phyloP scores from a whole-genome alignment of 371 early-diverging fungal species.

The Circinella minor region DNA sequence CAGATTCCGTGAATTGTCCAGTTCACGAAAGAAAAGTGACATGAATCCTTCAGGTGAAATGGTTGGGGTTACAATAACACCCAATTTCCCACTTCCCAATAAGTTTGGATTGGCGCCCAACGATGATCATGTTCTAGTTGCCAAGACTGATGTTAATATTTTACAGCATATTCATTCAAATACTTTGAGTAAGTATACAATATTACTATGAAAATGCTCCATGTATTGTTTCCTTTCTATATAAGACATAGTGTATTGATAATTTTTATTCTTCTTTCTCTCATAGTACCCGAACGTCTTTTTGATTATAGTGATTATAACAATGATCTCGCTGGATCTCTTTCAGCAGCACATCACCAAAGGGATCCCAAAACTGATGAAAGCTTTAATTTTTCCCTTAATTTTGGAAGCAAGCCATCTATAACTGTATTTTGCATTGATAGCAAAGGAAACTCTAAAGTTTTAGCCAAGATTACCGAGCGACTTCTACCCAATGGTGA shows the following conservation, averaged over 20 bases:
- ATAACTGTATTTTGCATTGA: conserved; percentile 15
- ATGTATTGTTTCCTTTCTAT: too few species aligned
- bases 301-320: conserved; percentile 56
- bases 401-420: conserved; percentile 1
- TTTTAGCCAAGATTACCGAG: conserved; percentile 50
- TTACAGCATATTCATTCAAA: conserved; percentile 64
- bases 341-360: conserved; percentile 63
- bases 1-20: neutral
- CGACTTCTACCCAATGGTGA: conserved; percentile 19
- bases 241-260: too few species aligned
- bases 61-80: conserved; percentile 60
- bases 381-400: conserved; percentile 43
- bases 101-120: neutral
- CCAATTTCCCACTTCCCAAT: conserved; percentile 53
- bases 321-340: conserved; percentile 37
- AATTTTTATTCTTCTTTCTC: neutral
- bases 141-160: conserved; percentile 62
- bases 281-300: conserved; percentile 50
- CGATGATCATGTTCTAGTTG: conserved; percentile 40
- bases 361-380: conserved; percentile 58
- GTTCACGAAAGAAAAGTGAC: neutral
- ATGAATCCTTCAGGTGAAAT: conserved; percentile 21
- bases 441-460: conserved; percentile 10
- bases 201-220: neutral
- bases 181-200: conserved; percentile 49